Conservation (phyloP, 1,284 basidiomycete genomes). For the Leccinum subrobustum region DNA sequence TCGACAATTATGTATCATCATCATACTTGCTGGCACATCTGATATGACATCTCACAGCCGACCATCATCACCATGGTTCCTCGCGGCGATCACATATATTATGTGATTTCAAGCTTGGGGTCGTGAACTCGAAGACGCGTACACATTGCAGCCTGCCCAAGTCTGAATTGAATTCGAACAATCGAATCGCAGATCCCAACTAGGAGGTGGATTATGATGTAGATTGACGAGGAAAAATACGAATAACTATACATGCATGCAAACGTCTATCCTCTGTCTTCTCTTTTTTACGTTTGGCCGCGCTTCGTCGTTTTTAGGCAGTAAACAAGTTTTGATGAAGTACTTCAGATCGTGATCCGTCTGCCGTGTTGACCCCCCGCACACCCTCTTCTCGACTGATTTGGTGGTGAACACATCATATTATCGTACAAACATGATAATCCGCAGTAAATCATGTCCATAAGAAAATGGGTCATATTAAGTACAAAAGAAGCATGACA, state of each 20-base stretch:
- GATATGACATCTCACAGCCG: too few relatives aligned
- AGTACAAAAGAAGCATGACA: not conserved
- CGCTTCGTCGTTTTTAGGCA: not conserved
- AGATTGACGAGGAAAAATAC: slow-evolving; percentile 5
- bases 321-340: not conserved
- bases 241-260: slow-evolving; percentile 1
- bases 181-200: not conserved
- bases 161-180: not conserved
- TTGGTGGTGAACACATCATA: not conserved
- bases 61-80: not conserved
- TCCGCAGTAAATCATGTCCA: not conserved
- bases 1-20: too few relatives aligned
- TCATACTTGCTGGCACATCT: too few relatives aligned
- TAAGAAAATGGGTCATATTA: not conserved
- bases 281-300: not conserved
- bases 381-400: not conserved
- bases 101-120: not conserved
- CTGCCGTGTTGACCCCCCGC: not conserved
- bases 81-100: not conserved
- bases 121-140: not conserved
- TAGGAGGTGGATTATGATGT: not conserved
- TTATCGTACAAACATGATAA: slow-evolving; percentile 2
- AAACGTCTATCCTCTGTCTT: not conserved
- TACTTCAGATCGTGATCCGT: not conserved
- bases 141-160: not conserved